These are phyloP conservation scores for Colletotrichum incanum DNA, from an alignment of 2,329 filamentous ascomycete species.

Conservation along the genomic window DNA sequence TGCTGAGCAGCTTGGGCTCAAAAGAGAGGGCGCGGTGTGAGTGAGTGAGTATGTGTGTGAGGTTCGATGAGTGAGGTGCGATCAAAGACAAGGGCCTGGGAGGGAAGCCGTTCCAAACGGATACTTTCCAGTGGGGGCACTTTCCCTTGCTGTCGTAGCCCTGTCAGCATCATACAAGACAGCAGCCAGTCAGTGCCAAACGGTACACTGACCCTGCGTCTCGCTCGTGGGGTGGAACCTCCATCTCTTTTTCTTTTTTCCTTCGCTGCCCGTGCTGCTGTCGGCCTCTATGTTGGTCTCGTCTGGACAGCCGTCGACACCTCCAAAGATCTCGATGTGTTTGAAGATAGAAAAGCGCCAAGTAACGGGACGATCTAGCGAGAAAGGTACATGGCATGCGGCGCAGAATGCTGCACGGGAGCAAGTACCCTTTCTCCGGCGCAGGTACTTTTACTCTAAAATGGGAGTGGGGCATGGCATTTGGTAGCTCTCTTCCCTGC, in stretches of 20 bases:
- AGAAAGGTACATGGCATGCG: neutral
- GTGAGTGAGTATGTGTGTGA: conserved; percentile 16
- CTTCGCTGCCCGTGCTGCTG: neutral
- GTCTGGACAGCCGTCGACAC: neutral
- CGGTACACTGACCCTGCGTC: conserved; percentile 24
- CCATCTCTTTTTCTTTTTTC: neutral
- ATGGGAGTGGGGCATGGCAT: conserved; percentile 16
- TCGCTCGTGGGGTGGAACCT: neutral
- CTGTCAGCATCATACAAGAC: conserved; percentile 11
- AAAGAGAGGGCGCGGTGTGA: neutral
- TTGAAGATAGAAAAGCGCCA: neutral
- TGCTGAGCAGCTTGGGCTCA: conserved; percentile 13
- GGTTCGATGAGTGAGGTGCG: conserved; percentile 28
- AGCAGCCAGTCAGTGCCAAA: conserved; percentile 29
- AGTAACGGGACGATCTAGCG: neutral
- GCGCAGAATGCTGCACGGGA: neutral
- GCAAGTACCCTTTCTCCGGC: neutral
- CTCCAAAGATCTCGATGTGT: neutral
- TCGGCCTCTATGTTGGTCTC: neutral
- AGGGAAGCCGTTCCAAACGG: conserved; percentile 29
- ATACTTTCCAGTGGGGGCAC: conserved; percentile 25
- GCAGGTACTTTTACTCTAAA: conserved; percentile 13
- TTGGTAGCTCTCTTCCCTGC: conserved; percentile 38
- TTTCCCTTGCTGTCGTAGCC: conserved; percentile 18
- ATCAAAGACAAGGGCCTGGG: conserved; percentile 18